A percentile compares a stretch with the other conserved stretches of the same genome.
Conservation (phyloP, 495 filamentous ascomycete genomes). For the Penicillium cinerascens region DNA sequence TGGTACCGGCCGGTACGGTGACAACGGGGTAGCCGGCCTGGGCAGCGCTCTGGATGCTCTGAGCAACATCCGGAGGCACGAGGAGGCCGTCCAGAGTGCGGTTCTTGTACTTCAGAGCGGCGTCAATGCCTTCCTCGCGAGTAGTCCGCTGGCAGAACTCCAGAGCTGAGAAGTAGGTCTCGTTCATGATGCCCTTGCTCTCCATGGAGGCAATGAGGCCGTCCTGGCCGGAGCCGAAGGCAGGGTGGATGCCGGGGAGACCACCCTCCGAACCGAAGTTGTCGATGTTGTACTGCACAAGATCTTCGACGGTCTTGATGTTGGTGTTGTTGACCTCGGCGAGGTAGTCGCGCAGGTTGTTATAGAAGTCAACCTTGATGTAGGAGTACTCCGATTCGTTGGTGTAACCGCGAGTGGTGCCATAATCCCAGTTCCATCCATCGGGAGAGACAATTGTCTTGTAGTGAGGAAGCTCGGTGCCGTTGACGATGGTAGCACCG, state of each 20-base stretch:
- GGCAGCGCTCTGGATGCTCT: constrained; percentile 54
- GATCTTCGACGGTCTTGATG: constrained; percentile 61
- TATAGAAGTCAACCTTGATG: constrained; percentile 75
- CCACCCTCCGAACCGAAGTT: constrained; percentile 69
- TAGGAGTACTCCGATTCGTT: constrained; percentile 71
- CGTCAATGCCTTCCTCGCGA: constrained; percentile 65
- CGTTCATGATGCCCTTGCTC: constrained; percentile 58
- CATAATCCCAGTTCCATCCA: constrained; percentile 74
- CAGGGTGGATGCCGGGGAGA: constrained; percentile 56
- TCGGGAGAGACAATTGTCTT: constrained; percentile 57
- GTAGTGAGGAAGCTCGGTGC: constrained; percentile 62
- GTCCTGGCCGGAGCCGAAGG: constrained; percentile 69
- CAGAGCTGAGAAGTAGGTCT: constrained; percentile 63
- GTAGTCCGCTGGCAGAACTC: constrained; percentile 55
- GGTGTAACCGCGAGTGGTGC: constrained; percentile 55
- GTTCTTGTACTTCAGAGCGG: constrained; percentile 51
- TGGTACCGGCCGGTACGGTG: constrained; percentile 60
- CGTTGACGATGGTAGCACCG: constrained; percentile 67
- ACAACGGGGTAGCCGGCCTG: constrained; percentile 67
- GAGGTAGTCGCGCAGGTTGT: constrained; percentile 65
- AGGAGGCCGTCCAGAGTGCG: constrained; percentile 56
- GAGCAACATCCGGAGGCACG: constrained; percentile 63
- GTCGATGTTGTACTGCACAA: constrained; percentile 64
- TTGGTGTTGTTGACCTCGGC: constrained; percentile 60
- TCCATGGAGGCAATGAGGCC: constrained; percentile 59